A percentile compares a stretch with the other conserved stretches of the same genome.
Evolutionary conservation across 83 land plant species (phyloP).

Genomic region (Diphasiastrum complanatum): DNA sequence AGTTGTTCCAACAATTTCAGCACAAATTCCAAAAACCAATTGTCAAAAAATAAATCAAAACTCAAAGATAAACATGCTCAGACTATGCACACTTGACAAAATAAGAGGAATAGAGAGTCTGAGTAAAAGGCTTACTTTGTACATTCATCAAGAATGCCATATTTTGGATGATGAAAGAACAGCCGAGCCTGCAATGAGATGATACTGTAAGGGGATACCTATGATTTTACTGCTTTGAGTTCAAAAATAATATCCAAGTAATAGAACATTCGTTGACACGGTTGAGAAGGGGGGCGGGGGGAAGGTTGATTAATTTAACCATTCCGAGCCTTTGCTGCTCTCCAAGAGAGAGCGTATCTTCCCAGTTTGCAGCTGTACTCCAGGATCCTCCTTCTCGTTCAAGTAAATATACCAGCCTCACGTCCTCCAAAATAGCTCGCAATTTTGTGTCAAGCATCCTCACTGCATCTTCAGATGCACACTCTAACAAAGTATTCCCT

Average conservation of each 20-base stretch:
- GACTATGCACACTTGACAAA: background rate
- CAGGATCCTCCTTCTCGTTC: conserved; percentile 82
- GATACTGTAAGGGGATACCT: conserved; percentile 9
- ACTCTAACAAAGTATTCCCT: conserved; percentile 2
- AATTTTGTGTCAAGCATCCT: conserved; percentile 51
- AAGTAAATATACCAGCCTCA: conserved; percentile 74
- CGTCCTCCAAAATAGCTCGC: conserved; percentile 62
- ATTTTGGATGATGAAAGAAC: conserved; percentile 89
- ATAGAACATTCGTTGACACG: conserved; percentile 7
- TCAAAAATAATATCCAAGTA: background rate
- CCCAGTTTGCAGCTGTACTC: conserved; percentile 85
- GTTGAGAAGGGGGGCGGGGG: background rate
- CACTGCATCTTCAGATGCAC: conserved; percentile 19
- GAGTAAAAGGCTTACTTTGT: conserved; percentile 64
- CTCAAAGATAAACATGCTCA: background rate
- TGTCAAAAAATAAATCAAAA: no score
- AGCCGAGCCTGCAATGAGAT: conserved; percentile 66
- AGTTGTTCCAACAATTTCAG: background rate
- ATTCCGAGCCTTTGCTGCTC: conserved; percentile 99
- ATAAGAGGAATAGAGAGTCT: background rate
- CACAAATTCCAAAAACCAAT: no score
- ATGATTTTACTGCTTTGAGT: conserved; percentile 10
- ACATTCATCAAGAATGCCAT: conserved; percentile 98
- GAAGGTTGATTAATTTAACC: conserved; percentile 48
- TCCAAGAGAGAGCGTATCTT: conserved; percentile 90